Evolutionary conservation across 179 eudicot genomes (phyloP).

Genomic region (Heliamphora pulchella): DNA sequence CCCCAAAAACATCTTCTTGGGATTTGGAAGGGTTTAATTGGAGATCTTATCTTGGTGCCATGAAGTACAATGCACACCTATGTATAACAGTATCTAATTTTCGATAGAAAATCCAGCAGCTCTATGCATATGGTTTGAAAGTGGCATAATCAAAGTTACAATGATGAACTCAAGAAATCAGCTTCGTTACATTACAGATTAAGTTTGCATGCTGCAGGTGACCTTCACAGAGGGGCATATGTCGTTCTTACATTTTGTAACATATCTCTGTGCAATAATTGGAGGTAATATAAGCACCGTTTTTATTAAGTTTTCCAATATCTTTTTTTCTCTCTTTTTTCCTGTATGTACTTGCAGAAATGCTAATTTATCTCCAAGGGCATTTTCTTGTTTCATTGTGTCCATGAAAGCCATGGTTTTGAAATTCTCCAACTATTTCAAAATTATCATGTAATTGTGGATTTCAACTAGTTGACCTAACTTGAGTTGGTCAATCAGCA

Average conservation of each 20-base stretch:
- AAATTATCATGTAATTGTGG: neutral
- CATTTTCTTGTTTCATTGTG: neutral
- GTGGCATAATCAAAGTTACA: neutral
- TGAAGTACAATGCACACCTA: neutral
- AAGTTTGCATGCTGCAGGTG: constrained; percentile 39
- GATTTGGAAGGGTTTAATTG: neutral
- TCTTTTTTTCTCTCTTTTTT: neutral
- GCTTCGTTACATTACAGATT: neutral
- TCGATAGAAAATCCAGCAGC: neutral
- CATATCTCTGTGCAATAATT: constrained; percentile 70
- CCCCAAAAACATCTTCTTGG: neutral
- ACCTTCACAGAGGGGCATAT: constrained; percentile 53
- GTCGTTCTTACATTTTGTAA: constrained; percentile 72
- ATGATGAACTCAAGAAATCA: neutral
- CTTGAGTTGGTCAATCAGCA: neutral
- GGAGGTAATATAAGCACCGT: constrained; percentile 45
- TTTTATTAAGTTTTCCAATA: too few relatives aligned
- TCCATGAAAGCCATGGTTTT: neutral
- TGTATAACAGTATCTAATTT: neutral
- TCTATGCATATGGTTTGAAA: constrained; percentile 4
- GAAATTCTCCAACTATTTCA: neutral
- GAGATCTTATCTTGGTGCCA: neutral
- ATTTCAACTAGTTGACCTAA: neutral
- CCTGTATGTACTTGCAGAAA: neutral
- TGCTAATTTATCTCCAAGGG: neutral